Evolutionary conservation across 148 eudicot species (phyloP).

Genomic region (Amaranthus hypochondriacus): DNA sequence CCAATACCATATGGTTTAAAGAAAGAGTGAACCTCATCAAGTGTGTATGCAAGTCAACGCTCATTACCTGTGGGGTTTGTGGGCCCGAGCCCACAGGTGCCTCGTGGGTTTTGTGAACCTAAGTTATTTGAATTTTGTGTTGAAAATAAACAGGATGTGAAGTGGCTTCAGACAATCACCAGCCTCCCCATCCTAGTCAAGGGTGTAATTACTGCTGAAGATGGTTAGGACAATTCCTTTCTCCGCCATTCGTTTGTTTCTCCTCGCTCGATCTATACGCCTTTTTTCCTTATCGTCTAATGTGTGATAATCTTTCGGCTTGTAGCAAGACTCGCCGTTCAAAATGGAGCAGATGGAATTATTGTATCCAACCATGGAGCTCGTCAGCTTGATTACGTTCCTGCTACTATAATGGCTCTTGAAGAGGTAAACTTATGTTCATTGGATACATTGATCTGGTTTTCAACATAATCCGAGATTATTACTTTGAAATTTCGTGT

Average conservation of each 20-base stretch:
- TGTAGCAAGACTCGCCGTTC: slow-evolving; percentile 72
- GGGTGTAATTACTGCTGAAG: slow-evolving; percentile 95
- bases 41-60: no score
- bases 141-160: slow-evolving; percentile 59
- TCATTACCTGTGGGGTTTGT: no score
- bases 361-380: slow-evolving; percentile 99
- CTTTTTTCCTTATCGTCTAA: neutral
- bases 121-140: slow-evolving; percentile 1
- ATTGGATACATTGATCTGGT: neutral
- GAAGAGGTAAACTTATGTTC: slow-evolving; percentile 61
- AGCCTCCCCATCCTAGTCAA: slow-evolving; percentile 91
- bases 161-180: slow-evolving; percentile 98
- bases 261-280: neutral
- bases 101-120: no score
- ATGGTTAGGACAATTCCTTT: slow-evolving; percentile 38
- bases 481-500: neutral
- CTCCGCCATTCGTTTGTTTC: no score
- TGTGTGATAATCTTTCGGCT: neutral
- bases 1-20: no score
- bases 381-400: slow-evolving; percentile 96
- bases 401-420: slow-evolving; percentile 89
- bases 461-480: neutral
- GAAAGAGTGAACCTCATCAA: no score
- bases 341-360: slow-evolving; percentile 91
- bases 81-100: no score